Evolutionary conservation across 768 basidiomycete genomes (phyloP).

Genomic region (Tulasnella calospora): DNA sequence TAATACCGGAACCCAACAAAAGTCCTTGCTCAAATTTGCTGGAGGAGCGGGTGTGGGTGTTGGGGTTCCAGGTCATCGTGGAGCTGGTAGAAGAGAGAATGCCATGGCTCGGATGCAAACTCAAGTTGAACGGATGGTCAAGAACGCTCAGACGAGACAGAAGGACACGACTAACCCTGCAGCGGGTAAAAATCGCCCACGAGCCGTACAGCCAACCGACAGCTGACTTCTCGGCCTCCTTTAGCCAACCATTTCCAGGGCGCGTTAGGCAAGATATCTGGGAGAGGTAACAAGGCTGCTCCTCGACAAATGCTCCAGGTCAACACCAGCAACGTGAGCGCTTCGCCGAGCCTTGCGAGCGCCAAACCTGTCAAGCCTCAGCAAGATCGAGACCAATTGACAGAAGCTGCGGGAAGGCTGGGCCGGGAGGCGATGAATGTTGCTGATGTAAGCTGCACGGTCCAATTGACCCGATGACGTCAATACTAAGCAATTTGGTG

Average conservation of each 20-base stretch:
- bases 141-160: slow-evolving; percentile 78
- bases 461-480: neutral
- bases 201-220: neutral
- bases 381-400: slow-evolving; percentile 51
- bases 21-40: slow-evolving; percentile 80
- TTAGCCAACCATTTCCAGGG: slow-evolving; percentile 75
- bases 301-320: slow-evolving; percentile 94
- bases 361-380: slow-evolving; percentile 47
- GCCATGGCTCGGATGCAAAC: slow-evolving; percentile 89
- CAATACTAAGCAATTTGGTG: neutral
- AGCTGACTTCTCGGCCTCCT: neutral
- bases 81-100: slow-evolving; percentile 64
- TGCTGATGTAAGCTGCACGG: slow-evolving; percentile 11
- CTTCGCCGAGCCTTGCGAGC: slow-evolving; percentile 39
- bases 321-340: slow-evolving; percentile 46
- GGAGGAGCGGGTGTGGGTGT: slow-evolving; percentile 80
- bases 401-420: slow-evolving; percentile 31
- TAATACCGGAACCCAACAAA: slow-evolving; percentile 57
- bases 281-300: slow-evolving; percentile 91
- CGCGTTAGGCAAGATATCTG: slow-evolving; percentile 90
- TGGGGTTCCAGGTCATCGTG: slow-evolving; percentile 61
- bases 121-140: slow-evolving; percentile 95
- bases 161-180: slow-evolving; percentile 62
- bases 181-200: neutral
- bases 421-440: slow-evolving; percentile 28